Conservation (phyloP, 805 yeast genomes). For the Cyberlindnera euphorbiiphila region DNA sequence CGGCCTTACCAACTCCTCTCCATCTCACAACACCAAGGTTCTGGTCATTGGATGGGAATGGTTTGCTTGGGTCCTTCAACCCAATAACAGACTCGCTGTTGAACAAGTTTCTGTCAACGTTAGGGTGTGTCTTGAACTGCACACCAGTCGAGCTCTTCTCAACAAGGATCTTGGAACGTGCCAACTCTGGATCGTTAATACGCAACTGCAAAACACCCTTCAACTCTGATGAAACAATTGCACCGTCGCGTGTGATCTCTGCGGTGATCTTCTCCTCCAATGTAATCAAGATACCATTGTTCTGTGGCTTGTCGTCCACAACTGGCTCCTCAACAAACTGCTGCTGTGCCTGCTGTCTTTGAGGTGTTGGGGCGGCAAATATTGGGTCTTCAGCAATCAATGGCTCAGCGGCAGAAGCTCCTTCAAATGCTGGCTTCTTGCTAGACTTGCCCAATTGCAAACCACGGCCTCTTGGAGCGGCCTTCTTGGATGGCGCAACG, state of each 20-base stretch:
- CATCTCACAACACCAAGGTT: conserved; percentile 89
- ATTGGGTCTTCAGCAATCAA: conserved; percentile 28
- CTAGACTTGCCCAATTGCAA: conserved; percentile 65
- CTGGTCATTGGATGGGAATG: conserved; percentile 90
- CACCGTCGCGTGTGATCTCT: conserved; percentile 80
- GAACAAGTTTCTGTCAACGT: conserved; percentile 79
- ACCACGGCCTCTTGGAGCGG: conserved; percentile 60
- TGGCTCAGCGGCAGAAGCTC: conserved; percentile 28
- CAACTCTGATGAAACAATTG: conserved; percentile 63
- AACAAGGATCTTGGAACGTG: conserved; percentile 62
- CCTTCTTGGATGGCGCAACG: conserved; percentile 17
- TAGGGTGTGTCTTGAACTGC: conserved; percentile 93
- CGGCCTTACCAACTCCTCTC: conserved; percentile 69
- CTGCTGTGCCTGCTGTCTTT: conserved; percentile 3
- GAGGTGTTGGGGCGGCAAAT: conserved; percentile 15
- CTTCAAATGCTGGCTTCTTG: conserved; percentile 22
- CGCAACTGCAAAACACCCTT: conserved; percentile 91
- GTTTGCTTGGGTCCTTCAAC: conserved; percentile 69
- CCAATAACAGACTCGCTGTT: conserved; percentile 54
- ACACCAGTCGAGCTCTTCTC: conserved; percentile 45
- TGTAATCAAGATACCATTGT: conserved; percentile 77
- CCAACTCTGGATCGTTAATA: conserved; percentile 69
- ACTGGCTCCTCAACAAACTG: conserved; percentile 6
- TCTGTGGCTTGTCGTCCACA: conserved; percentile 35
- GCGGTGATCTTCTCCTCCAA: conserved; percentile 77